Percentiles rank a stretch among this genome's conserved stretches.
Evolutionary conservation across 306 rosid species (phyloP).

Genomic region (Leucaena leucocephala): DNA sequence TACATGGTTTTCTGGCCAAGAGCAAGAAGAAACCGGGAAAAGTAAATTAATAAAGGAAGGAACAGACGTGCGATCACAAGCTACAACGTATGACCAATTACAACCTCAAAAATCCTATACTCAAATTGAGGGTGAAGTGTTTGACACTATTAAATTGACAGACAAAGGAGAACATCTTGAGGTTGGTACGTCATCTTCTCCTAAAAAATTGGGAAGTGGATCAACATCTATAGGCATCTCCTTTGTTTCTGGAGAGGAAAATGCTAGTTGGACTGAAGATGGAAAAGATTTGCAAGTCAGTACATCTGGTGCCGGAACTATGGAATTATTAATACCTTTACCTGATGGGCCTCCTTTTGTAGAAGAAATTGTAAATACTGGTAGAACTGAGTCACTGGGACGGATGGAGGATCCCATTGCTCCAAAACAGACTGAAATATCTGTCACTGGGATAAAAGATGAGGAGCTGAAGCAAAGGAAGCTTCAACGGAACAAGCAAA

Average conservation of each 20-base stretch:
- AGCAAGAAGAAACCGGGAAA: slow-evolving; percentile 60
- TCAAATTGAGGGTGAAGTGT: slow-evolving; percentile 48
- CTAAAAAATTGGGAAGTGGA: slow-evolving; percentile 49
- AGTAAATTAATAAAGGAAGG: slow-evolving; percentile 43
- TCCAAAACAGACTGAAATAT: slow-evolving; percentile 48
- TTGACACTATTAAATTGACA: slow-evolving; percentile 40
- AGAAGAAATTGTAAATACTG: slow-evolving; percentile 41
- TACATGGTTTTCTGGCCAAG: slow-evolving; percentile 73
- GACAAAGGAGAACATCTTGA: slow-evolving; percentile 53
- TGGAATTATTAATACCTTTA: slow-evolving; percentile 43
- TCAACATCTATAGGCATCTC: slow-evolving; percentile 53
- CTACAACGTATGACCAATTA: slow-evolving; percentile 47
- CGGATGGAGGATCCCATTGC: slow-evolving; percentile 44
- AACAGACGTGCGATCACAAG: slow-evolving; percentile 44
- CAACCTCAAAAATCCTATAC: slow-evolving; percentile 35
- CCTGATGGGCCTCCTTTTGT: slow-evolving; percentile 43
- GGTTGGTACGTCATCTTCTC: slow-evolving; percentile 51
- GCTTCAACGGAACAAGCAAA: slow-evolving; percentile 77
- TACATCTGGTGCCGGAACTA: slow-evolving; percentile 47
- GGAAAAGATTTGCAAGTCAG: slow-evolving; percentile 46
- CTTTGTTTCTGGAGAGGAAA: slow-evolving; percentile 59
- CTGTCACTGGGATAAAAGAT: slow-evolving; percentile 51
- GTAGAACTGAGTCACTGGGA: slow-evolving; percentile 48
- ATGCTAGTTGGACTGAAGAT: slow-evolving; percentile 43
- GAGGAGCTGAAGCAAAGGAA: slow-evolving; percentile 78